phyloP scores from a whole-genome alignment of 257 asterid genomes.

The Vinca minor region DNA sequence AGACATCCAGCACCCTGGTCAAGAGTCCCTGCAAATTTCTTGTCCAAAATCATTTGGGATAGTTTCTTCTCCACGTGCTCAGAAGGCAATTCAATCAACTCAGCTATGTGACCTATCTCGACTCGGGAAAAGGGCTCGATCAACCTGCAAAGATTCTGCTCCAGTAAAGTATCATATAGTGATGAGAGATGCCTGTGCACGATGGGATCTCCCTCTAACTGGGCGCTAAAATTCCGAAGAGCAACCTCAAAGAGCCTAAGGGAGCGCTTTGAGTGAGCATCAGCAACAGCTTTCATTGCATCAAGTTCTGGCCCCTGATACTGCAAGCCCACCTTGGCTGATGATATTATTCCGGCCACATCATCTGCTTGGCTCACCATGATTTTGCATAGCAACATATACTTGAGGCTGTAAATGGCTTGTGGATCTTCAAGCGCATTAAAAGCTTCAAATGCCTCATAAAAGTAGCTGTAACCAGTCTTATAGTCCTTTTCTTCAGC shows the following conservation, averaged over 20 bases:
- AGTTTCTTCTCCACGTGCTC: conserved; percentile 43
- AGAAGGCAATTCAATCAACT: conserved; percentile 34
- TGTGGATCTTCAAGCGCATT: conserved; percentile 40
- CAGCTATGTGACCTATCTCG: conserved; percentile 37
- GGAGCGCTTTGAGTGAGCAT: conserved; percentile 41
- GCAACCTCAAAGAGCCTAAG: conserved; percentile 33
- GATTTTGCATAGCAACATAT: conserved; percentile 43
- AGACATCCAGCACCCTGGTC: conserved; percentile 50
- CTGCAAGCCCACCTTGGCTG: conserved; percentile 37
- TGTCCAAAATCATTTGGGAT: conserved; percentile 42
- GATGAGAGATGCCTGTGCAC: conserved; percentile 42
- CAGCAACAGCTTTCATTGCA: conserved; percentile 49
- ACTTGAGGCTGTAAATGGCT: conserved; percentile 40
- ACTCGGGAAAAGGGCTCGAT: conserved; percentile 38
- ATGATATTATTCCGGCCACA: conserved; percentile 38
- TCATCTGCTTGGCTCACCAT: conserved; percentile 45
- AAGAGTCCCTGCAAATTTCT: conserved; percentile 42
- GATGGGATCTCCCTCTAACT: conserved; percentile 39
- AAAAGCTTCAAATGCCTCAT: conserved; percentile 42
- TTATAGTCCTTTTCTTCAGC: conserved; percentile 43
- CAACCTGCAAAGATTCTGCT: conserved; percentile 45
- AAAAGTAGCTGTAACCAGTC: conserved; percentile 38
- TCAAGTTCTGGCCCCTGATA: conserved; percentile 44
- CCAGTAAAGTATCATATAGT: conserved; percentile 34
- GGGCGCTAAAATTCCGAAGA: conserved; percentile 28